A percentile compares a stretch with the other conserved stretches of the same genome.
These are phyloP conservation scores for Leccinum holopus DNA, from an alignment of 1,284 basidiomycete species.

Conservation along the genomic window DNA sequence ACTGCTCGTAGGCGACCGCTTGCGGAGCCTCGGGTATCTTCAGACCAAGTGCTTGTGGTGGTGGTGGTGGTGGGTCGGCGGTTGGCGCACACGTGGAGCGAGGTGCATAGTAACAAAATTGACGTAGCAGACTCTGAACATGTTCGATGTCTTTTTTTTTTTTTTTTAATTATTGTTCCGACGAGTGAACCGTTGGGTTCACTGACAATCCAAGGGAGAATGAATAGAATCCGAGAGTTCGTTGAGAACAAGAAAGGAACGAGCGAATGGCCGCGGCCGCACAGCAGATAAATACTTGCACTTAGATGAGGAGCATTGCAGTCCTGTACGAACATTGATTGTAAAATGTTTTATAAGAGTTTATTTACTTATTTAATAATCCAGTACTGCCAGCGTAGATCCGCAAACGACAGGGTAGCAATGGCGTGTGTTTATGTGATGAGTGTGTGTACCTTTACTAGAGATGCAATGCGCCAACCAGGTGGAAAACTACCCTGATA, in stretches of 20 bases:
- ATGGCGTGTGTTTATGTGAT: no score
- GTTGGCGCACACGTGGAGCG: constrained; percentile 15
- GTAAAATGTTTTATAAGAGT: no score
- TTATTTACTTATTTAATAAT: constrained; percentile 26
- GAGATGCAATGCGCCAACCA: no score
- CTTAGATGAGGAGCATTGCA: neutral
- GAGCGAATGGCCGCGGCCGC: neutral
- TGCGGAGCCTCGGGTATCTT: constrained; percentile 35
- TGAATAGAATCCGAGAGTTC: neutral
- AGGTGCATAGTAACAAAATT: constrained; percentile 17
- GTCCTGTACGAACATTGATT: no score
- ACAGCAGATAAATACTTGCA: constrained; percentile 9
- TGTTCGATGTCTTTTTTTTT: constrained; percentile 13
- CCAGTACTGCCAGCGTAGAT: no score
- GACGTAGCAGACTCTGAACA: constrained; percentile 11
- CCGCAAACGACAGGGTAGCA: no score
- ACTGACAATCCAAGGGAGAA: neutral
- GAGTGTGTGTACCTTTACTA: no score
- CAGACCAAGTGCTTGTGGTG: constrained; percentile 24
- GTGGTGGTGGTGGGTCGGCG: constrained; percentile 41
- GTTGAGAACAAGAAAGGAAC: neutral
- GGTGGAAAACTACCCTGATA: no score
- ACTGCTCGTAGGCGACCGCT: constrained; percentile 1
- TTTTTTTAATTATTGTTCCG: neutral
- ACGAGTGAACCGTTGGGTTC: neutral